Base-by-base conservation (phyloP, 768 basidiomycete genomes). In the Amanita exitialis region DNA sequence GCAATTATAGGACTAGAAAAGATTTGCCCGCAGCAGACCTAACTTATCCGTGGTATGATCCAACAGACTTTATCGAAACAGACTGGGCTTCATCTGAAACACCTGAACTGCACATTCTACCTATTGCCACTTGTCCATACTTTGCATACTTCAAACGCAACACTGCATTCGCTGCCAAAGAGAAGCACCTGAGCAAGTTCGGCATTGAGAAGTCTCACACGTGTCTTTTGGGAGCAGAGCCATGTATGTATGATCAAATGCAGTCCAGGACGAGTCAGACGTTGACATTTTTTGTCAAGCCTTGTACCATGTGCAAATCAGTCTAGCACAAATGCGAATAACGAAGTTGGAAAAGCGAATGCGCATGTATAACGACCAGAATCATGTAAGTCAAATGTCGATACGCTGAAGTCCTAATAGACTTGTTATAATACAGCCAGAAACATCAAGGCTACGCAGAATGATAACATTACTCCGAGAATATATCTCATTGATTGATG, bases 131-230 rank as follows among this genome's bases (percentile, higher is more conserved):
- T 7, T 90, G 87, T 59, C 92, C 93, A 16, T 80, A 82, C 23
- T 82, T 96, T 61, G 83, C 80, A 6, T 94, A 87, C 67, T 87
- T 86, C 62, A 87, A 82, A 61, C 76, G 76, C 36, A 75, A 77
- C 49, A 68, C 73, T 3, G 68, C 70, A 12, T 59, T 66, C n/a
- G 59, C 68, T 10, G 65, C 66, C 9, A 69, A 67, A 36, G 67
- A 72, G 25, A 62, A 65, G 3, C 72, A 74, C 53, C 66, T 65
- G 34, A 84, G 77, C 58, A 95, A 93, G 65, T 98, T 98, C 61
- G 94, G 93, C 1, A 69, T 75, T 28, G 94, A 98, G 64, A 67
- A 78, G 38, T 84, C 90, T 2, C 94, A 98, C 62, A 71, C 74
- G 0, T 97, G 92, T 63, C 70, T 86, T 38, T 75, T 93, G 25